phyloP scores from a whole-genome alignment of 345 rosid genomes.

The Brassica cretica region DNA sequence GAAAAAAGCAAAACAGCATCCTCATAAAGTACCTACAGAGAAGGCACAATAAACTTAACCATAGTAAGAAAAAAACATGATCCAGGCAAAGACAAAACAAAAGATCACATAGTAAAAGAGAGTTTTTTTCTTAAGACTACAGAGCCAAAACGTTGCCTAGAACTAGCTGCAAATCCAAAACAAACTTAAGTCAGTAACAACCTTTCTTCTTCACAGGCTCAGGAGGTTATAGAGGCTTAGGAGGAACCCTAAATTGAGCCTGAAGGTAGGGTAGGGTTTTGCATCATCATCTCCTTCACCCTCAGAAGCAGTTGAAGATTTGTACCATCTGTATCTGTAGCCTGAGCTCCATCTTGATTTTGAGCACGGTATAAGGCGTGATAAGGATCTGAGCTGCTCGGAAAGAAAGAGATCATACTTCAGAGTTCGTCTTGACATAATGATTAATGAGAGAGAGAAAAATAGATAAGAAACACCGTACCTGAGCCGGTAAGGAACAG shows the following conservation, averaged over 20 bases:
- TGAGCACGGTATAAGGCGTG: slow-evolving; percentile 43
- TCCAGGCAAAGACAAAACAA: background rate
- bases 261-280: slow-evolving; percentile 55
- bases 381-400: slow-evolving; percentile 31
- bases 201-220: slow-evolving; percentile 44
- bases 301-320: slow-evolving; percentile 29
- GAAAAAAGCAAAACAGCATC: slow-evolving; percentile 13
- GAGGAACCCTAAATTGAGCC: slow-evolving; percentile 63
- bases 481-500: slow-evolving; percentile 27
- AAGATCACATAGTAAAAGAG: background rate
- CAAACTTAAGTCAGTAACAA: slow-evolving; percentile 32
- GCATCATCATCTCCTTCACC: slow-evolving; percentile 36
- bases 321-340: slow-evolving; percentile 40
- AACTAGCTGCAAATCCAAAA: slow-evolving; percentile 43
- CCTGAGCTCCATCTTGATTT: slow-evolving; percentile 53
- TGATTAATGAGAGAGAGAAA: background rate
- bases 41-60: slow-evolving; percentile 14
- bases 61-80: background rate
- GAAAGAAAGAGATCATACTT: slow-evolving; percentile 33
- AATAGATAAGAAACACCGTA: background rate
- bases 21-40: slow-evolving; percentile 13
- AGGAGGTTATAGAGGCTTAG: slow-evolving; percentile 66
- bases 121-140: slow-evolving; percentile 4
- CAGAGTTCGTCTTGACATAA: slow-evolving; percentile 5
- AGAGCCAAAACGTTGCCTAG: slow-evolving; percentile 36